Conservation (phyloP, 306 rosid genomes). For the Macrotyloma uniflorum region DNA sequence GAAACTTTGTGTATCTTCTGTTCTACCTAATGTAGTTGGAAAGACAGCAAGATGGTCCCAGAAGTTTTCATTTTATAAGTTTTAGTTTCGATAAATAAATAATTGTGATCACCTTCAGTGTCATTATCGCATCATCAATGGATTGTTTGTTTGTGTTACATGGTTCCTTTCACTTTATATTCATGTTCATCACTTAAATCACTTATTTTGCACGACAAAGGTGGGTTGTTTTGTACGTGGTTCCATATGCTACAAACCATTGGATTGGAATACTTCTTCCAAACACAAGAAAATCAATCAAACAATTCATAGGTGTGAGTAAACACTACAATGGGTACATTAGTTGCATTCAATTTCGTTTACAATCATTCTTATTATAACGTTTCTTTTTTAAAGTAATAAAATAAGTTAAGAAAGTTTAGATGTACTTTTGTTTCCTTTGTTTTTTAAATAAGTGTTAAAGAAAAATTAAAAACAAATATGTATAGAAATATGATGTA, state of each 20-base stretch:
- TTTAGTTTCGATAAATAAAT: not conserved
- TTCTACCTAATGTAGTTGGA: conserved; percentile 20
- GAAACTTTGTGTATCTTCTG: conserved; percentile 8
- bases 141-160: not conserved
- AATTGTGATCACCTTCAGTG: not conserved
- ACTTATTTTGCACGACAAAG: not conserved
- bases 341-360: not conserved
- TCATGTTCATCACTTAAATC: not conserved
- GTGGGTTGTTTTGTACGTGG: not conserved
- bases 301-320: not conserved
- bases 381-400: too few relatives aligned
- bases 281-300: not conserved
- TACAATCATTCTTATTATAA: not conserved
- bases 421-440: not conserved
- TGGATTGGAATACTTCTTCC: not conserved
- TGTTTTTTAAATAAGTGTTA: not conserved
- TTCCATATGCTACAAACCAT: not conserved
- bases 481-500: not conserved
- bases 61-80: not conserved
- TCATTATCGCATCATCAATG: conserved; percentile 10
- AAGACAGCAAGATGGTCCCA: conserved; percentile 2
- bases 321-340: not conserved
- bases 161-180: not conserved
- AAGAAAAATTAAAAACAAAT: not conserved
- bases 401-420: too few relatives aligned